These are phyloP conservation scores for Ceriops tagal DNA, from an alignment of 345 rosid species.

Conservation along the genomic window DNA sequence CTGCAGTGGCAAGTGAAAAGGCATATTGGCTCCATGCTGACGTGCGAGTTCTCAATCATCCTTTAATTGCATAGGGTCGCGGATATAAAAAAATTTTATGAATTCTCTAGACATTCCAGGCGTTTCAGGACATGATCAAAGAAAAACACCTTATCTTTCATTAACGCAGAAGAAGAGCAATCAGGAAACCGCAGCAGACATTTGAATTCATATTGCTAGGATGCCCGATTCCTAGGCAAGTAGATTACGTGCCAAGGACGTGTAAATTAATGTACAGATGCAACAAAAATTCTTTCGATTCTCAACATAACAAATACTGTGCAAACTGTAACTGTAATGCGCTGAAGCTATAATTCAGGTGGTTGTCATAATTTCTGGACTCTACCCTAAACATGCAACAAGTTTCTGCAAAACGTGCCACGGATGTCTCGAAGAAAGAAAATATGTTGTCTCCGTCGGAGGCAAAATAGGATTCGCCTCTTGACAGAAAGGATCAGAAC, in stretches of 20 bases:
- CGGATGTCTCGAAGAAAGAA: not conserved
- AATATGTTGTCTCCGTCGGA: not conserved
- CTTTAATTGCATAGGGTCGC: too few species aligned
- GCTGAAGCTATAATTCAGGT: conserved; percentile 13
- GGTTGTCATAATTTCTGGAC: conserved; percentile 8
- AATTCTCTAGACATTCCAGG: not conserved
- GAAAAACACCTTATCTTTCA: conserved; percentile 1
- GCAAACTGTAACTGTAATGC: conserved; percentile 6
- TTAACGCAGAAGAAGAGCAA: conserved; percentile 20
- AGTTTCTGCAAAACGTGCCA: not conserved
- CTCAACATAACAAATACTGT: conserved; percentile 26
- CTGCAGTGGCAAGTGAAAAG: too few species aligned
- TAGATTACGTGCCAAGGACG: conserved; percentile 10
- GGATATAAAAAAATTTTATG: too few species aligned
- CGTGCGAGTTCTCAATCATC: too few species aligned
- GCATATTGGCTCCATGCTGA: too few species aligned
- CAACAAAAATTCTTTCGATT: conserved; percentile 19
- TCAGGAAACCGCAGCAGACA: conserved; percentile 14
- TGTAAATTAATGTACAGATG: conserved; percentile 25
- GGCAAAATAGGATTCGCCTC: conserved; percentile 7
- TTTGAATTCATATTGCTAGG: conserved; percentile 11
- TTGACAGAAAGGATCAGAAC: conserved; percentile 8
- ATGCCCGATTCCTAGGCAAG: conserved; percentile 12
- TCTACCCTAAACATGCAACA: not conserved
- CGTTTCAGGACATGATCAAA: too few species aligned